Percentiles rank a stretch among this genome's conserved stretches.
These are phyloP conservation scores for Saccharomycopsis oosterbeekiorum DNA, from an alignment of 805 yeast genomes.

Conservation along the genomic window DNA sequence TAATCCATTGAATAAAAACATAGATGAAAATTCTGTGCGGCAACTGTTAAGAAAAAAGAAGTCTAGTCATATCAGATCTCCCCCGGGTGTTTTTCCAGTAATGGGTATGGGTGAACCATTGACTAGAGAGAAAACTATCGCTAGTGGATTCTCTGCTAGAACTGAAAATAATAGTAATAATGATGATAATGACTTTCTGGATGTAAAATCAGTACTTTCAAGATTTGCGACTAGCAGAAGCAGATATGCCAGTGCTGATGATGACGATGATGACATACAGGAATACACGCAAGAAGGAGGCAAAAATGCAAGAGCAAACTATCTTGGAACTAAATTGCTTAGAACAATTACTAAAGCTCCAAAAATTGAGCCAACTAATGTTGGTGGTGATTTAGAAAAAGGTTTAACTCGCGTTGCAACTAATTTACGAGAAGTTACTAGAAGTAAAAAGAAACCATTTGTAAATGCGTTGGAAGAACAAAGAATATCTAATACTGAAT, in stretches of 20 bases:
- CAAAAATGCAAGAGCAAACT: conserved; percentile 9
- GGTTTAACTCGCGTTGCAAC: not conserved
- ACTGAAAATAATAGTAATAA: conserved; percentile 19
- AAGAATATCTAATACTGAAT: not conserved
- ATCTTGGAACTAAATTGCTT: conserved; percentile 10
- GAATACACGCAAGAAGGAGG: conserved; percentile 21
- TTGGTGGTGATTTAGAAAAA: conserved; percentile 1
- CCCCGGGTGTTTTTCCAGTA: conserved; percentile 73
- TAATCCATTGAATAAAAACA: not conserved
- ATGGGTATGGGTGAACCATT: conserved; percentile 66
- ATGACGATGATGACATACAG: conserved; percentile 24
- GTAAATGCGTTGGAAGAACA: conserved; percentile 4
- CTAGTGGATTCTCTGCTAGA: conserved; percentile 24
- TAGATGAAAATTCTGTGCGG: conserved; percentile 1
- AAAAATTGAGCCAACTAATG: not conserved
- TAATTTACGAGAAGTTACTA: not conserved
- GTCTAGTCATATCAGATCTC: conserved; percentile 34
- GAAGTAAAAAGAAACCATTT: not conserved
- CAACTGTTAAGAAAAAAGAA: not conserved
- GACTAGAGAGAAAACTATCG: conserved; percentile 47
- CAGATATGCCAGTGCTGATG: conserved; percentile 1
- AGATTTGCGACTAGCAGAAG: not conserved
- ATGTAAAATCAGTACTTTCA: conserved; percentile 21
- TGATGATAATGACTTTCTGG: conserved; percentile 20
- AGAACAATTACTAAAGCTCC: not conserved